Conservation (phyloP, 2,329 filamentous ascomycete species). For the Ilyonectria robusta region DNA sequence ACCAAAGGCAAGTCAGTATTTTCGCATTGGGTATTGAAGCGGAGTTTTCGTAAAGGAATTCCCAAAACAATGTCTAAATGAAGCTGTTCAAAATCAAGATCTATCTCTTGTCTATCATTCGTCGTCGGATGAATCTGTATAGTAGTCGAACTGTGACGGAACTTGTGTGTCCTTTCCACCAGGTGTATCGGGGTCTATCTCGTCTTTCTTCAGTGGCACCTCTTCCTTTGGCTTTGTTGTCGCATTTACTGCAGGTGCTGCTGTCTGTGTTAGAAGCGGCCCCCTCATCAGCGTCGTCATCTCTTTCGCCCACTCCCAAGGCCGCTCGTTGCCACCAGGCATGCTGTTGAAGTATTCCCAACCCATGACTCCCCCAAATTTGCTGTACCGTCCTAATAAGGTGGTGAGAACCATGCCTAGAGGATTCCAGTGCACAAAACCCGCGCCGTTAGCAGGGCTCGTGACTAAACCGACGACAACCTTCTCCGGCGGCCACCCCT, state of each 20-base stretch:
- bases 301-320: conserved; percentile 84
- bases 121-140: conserved; percentile 48
- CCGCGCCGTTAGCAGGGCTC: conserved; percentile 79
- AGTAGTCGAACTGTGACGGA: conserved; percentile 54
- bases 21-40: background rate
- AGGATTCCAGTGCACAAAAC: conserved; percentile 65
- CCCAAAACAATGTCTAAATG: background rate
- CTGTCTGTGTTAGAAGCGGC: conserved; percentile 31
- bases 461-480: conserved; percentile 88
- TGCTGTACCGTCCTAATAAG: conserved; percentile 67
- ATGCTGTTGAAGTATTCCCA: conserved; percentile 95
- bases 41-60: background rate
- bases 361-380: conserved; percentile 90
- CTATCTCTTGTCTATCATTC: conserved; percentile 21
- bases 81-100: background rate
- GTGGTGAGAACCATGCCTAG: conserved; percentile 59
- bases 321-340: conserved; percentile 72
- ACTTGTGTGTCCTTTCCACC: conserved; percentile 47
- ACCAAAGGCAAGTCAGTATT: too few species aligned
- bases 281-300: conserved; percentile 67
- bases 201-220: background rate
- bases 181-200: conserved; percentile 46
- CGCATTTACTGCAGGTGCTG: background rate
- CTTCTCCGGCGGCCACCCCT: conserved; percentile 80
- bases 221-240: background rate